Base-by-base conservation (phyloP, 495 filamentous ascomycete genomes). In the Xylaria flabelliformis region DNA sequence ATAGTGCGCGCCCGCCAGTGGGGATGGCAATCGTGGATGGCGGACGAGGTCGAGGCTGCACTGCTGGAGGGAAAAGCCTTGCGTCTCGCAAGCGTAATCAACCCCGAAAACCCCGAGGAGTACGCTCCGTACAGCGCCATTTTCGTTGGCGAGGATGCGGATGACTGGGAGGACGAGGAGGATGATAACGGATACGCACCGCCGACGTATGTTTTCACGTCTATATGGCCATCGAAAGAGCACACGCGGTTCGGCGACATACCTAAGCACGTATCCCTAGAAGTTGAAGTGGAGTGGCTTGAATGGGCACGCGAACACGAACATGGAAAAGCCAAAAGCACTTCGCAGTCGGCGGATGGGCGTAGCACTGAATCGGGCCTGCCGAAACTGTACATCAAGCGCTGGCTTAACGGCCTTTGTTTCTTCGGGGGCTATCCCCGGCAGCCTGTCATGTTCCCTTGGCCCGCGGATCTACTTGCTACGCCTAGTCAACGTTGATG, bases 331-430 rank as follows among this genome's bases (percentile, higher is more conserved):
- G 34, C 24, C 48, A 42, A 56, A n/a, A 32, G 8, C 32, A 0
- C 34, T n/a, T 42, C n/a, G 21, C 19, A 13, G 36, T 15, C 17
- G 17, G 10, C n/a, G 24, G 65, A 13, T 13, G 26, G 48, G n/a
- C 17, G 19, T 21, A 21, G 34, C 19, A 46, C 24, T 5, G 34
- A 46, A 32, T 17, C 46, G 21, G 61, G n/a, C 34, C 29, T 62
- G 13, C 78, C 75, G 61, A 77, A 65, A 44, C 69, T 80, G 13
- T 75, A 77, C 53, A 78, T 71, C 65, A 76, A 74, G 58, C 74
- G 75, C 32, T 80, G 78, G 78, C 61, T 77, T 39, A 80, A 80
- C 48, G 78, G 78, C 29, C 70, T 80, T 36, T 76, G 73, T 44
- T 79, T 80, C 69, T 73, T 51, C 44, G 71, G 68, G 0, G 70